Percentiles rank a stretch among this genome's conserved stretches.
These are phyloP conservation scores for Heteromeles arbutifolia DNA, from an alignment of 306 rosid genomes.

Conservation along the genomic window DNA sequence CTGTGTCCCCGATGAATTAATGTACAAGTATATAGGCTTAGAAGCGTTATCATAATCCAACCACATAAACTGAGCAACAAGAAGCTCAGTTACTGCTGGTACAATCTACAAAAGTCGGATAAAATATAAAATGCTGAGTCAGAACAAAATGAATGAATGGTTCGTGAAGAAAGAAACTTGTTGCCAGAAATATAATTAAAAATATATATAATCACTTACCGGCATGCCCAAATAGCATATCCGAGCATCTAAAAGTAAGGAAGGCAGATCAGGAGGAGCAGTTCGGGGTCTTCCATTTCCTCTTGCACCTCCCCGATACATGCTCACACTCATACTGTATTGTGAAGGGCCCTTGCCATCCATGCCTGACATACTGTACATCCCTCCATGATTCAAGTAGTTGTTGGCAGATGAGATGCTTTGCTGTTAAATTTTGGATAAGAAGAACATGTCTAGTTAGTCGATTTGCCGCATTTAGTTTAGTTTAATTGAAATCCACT, in stretches of 20 bases:
- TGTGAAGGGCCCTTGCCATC: conserved; percentile 37
- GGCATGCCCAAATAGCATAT: conserved; percentile 91
- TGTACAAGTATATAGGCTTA: conserved; percentile 82
- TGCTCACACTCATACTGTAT: conserved; percentile 80
- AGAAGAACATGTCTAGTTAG: conserved; percentile 15
- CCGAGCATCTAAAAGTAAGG: conserved; percentile 83
- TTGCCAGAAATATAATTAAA: conserved; percentile 2
- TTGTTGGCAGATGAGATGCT: conserved; percentile 71
- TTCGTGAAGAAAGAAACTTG: background rate
- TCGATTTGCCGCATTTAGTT: background rate
- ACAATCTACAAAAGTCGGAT: conserved; percentile 62
- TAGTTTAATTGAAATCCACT: conserved; percentile 2
- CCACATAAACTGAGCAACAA: conserved; percentile 89
- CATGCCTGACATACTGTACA: conserved; percentile 56
- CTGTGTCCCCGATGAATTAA: conserved; percentile 91
- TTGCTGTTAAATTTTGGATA: conserved; percentile 40
- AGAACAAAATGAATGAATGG: background rate
- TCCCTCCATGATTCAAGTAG: conserved; percentile 76
- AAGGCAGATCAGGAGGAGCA: conserved; percentile 95
- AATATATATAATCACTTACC: conserved; percentile 38
- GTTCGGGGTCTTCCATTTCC: conserved; percentile 65
- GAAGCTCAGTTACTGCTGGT: conserved; percentile 91
- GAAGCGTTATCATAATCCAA: conserved; percentile 77
- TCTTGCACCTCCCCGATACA: conserved; percentile 83
- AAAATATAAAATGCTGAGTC: conserved; percentile 12